Base-by-base conservation (phyloP, 2,329 filamentous ascomycete species). In the Acrocalymma vagum region DNA sequence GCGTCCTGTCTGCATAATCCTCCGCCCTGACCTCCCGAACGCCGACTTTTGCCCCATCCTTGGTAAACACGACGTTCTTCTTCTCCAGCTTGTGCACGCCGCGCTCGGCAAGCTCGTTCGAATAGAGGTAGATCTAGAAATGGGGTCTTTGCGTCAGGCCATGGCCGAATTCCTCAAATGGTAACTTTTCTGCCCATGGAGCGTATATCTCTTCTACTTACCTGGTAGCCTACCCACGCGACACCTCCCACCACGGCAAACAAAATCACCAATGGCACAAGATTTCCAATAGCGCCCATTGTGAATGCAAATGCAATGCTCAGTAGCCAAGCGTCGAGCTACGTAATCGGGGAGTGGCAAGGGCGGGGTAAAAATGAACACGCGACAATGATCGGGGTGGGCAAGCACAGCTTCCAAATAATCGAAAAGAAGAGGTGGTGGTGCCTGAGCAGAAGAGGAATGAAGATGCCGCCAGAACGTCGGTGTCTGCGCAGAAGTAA, bases 41-140 rank as follows among this genome's bases (percentile, higher is more conserved):
- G 32, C 84, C 84, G 29, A 92, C 86, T 58, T 82, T 81, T 46
- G 88, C 72, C 39, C 88, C 88, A 41, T 90, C 87, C 65, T 88
- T 89, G 25, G 84, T 86, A 69, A 90, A 87, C 26, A 83, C 76
- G 41, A 92, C 81, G 65, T 91, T 87, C 74, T 87, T 88, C 72
- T 83, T 83, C 66, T 85, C 83, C 81, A 91, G 87, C 62, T 83
- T 83, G 69, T 86, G 78, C 32, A 79, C 81, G 30, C 87, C 86
- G 43, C 81, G 78, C 45, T 82, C 75, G 46, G 82, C 79, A 57
- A 92, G 84, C 67, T 87, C 79, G 70, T 76, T 78, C 39, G 81
- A 77, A 70, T 83, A 84, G 38, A 87, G 70, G 71, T 87, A 91
- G 65, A 91, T 79, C 67, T 76, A 45, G 9, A 20, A 10, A 21